These are phyloP conservation scores for Tympanopsis confertula DNA, from an alignment of 2,329 filamentous ascomycete species.

Conservation along the genomic window DNA sequence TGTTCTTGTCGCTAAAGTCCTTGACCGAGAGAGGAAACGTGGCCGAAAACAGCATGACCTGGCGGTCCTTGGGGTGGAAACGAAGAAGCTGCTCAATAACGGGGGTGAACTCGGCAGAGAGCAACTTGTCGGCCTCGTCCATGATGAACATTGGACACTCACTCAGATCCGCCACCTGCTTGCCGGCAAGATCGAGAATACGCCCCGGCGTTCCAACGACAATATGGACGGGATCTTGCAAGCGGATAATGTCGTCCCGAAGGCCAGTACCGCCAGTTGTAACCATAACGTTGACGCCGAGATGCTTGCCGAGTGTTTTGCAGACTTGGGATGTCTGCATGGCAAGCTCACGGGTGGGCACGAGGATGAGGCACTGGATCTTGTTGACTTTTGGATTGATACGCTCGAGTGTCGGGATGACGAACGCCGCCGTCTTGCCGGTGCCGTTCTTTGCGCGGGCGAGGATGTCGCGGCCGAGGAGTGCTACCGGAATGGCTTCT, in stretches of 20 bases:
- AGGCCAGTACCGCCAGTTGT: slow-evolving; percentile 91
- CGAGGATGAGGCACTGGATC: slow-evolving; percentile 90
- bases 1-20: slow-evolving; percentile 96
- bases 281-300: slow-evolving; percentile 97
- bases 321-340: slow-evolving; percentile 98
- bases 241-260: slow-evolving; percentile 89
- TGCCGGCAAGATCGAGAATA: slow-evolving; percentile 91
- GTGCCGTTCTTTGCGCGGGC: slow-evolving; percentile 97
- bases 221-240: slow-evolving; percentile 91
- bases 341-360: slow-evolving; percentile 90
- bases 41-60: slow-evolving; percentile 98
- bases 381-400: slow-evolving; percentile 96
- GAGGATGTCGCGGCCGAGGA: slow-evolving; percentile 88
- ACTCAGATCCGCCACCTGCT: slow-evolving; percentile 90
- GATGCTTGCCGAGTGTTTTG: slow-evolving; percentile 94
- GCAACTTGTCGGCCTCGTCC: slow-evolving; percentile 97
- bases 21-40: slow-evolving; percentile 97
- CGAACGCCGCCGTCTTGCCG: slow-evolving; percentile 94
- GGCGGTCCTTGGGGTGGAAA: slow-evolving; percentile 92
- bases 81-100: slow-evolving; percentile 92
- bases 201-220: slow-evolving; percentile 93
- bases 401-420: slow-evolving; percentile 87
- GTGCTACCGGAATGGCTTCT: slow-evolving; percentile 92
- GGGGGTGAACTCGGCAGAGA: slow-evolving; percentile 92
- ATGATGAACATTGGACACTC: slow-evolving; percentile 98